Percentiles rank a stretch among this genome's conserved stretches.
phyloP scores from a whole-genome alignment of 306 rosid species.

The Abrus pulchellus region DNA sequence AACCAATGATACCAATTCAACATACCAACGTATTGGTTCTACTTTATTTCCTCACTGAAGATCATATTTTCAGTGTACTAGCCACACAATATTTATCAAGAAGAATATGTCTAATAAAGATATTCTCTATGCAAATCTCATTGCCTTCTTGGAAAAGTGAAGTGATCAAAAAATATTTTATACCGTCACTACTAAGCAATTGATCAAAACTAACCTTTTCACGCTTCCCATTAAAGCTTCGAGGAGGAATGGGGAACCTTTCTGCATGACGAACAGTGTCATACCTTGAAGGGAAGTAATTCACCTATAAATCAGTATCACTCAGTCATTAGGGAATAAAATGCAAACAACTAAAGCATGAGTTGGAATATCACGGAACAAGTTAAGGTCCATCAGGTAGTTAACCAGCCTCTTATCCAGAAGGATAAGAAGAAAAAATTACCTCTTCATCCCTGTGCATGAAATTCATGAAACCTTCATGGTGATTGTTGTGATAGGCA shows the following conservation, averaged over 20 bases:
- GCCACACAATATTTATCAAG: background rate
- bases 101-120: slow-evolving; percentile 3
- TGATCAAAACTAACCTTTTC: slow-evolving; percentile 66
- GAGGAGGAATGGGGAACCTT: slow-evolving; percentile 65
- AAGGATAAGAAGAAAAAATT: background rate
- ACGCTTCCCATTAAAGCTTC: slow-evolving; percentile 62
- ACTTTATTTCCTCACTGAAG: slow-evolving; percentile 4
- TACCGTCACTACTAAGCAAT: background rate
- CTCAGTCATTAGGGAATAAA: background rate
- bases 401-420: background rate
- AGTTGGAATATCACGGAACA: background rate
- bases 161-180: background rate
- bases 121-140: background rate
- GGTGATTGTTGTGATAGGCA: slow-evolving; percentile 88
- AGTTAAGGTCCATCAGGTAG: background rate
- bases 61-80: background rate
- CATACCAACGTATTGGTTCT: slow-evolving; percentile 13
- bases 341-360: background rate
- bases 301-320: slow-evolving; percentile 57
- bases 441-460: slow-evolving; percentile 93
- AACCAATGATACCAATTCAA: slow-evolving; percentile 3
- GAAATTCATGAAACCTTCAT: slow-evolving; percentile 87
- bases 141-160: background rate
- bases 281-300: slow-evolving; percentile 87
- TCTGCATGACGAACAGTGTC: slow-evolving; percentile 82